Evolutionary conservation across 2,329 filamentous ascomycete genomes (phyloP), one percentile per base, ranked within the genome.

Genomic region (Teratosphaeria pseudoeucalypti): DNA sequence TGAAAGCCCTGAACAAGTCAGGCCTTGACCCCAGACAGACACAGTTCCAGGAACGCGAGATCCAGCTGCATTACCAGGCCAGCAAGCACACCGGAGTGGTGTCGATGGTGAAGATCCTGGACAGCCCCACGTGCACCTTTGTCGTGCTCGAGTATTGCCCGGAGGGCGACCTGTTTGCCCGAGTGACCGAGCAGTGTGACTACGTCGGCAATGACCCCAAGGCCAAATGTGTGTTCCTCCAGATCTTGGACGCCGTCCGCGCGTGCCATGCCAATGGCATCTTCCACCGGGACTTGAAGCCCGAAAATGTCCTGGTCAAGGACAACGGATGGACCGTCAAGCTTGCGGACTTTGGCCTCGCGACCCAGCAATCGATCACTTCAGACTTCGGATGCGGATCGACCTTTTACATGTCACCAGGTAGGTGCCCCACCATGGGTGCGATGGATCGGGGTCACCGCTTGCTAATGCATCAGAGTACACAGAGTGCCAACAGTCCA

Each of bases 321-420:
- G 88, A 96, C 78, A 81, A 86, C 64, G 92, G 92, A 65, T 85
- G 87, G 77, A 94, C 90, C 39, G 90, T 96, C 71, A 96, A 97
- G 79, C 83, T 99, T 65, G 94, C 92, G 66, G 94, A 99, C 76
- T 99, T 99, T 81, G 94, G 94, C 72, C 84, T 99, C 58, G 94
- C 94, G 61, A 97, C 91, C 27, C 86, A 85, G 60, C 89, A 92
- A 65, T 82, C 85, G 65, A 81, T 87, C 66, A 96, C 92, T 64
- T 88, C 91, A 68, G 94, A 99, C 74, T 96, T 96, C 76, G 94
- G 94, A 70, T 99, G 94, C 74, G 94, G 94, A 64, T 97, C 94
- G 34, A 97, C 92, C 14, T 97, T 97, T 71, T 99, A 99, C 79
- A 99, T 97, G 94, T 96, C 91, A 72, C 94, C 94, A 84, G 92